Percentiles rank a stretch among this genome's conserved stretches.
Evolutionary conservation across 306 rosid genomes (phyloP).

Genomic region (Astragalus membranaceus): DNA sequence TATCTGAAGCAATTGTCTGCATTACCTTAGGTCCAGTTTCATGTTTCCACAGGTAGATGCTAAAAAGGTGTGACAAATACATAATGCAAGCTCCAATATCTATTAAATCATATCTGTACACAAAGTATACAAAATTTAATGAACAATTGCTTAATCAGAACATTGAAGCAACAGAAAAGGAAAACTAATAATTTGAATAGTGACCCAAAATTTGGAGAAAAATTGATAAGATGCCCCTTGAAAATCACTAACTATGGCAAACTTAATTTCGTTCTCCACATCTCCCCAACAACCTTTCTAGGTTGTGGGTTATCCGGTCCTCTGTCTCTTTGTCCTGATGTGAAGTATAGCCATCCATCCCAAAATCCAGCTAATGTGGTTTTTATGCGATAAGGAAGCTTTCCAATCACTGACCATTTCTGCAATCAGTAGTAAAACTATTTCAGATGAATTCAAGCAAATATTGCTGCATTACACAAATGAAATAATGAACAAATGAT

Average conservation of each 20-base stretch:
- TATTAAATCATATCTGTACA: background rate
- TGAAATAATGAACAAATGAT: too few species aligned
- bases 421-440: constrained; percentile 15
- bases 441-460: background rate
- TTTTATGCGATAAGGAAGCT: constrained; percentile 79
- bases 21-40: background rate
- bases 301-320: constrained; percentile 95
- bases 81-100: background rate
- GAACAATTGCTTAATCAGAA: background rate
- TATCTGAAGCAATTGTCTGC: background rate
- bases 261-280: constrained; percentile 76
- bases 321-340: constrained; percentile 89
- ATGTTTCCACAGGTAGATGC: background rate
- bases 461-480: background rate
- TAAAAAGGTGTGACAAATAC: background rate
- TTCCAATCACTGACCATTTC: constrained; percentile 93
- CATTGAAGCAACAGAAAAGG: background rate
- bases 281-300: constrained; percentile 50
- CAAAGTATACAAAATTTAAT: background rate
- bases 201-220: background rate
- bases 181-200: background rate
- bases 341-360: constrained; percentile 84
- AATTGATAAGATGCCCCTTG: background rate
- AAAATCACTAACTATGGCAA: constrained; percentile 15
- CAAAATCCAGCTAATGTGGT: constrained; percentile 74